These are phyloP conservation scores for Leccinum holopus DNA, from an alignment of 1,284 basidiomycete genomes.

Conservation along the genomic window DNA sequence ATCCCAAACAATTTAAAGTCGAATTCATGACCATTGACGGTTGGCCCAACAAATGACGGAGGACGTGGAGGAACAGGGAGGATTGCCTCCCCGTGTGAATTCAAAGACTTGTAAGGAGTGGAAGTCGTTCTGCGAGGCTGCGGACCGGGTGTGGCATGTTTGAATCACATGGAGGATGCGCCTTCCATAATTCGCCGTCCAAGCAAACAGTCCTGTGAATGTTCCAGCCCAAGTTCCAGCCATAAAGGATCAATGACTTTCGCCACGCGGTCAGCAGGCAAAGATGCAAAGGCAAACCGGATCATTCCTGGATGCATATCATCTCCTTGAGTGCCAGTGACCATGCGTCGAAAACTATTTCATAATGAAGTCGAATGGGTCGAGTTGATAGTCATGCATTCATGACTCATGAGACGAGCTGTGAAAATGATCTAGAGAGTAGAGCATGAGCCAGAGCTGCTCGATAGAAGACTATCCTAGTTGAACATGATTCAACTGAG, in stretches of 20 bases:
- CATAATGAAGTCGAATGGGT: neutral
- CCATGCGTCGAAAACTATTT: neutral
- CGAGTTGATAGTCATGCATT: neutral
- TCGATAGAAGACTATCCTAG: no score
- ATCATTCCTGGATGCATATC: neutral
- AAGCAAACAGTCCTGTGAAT: conserved; percentile 2
- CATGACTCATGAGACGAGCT: neutral
- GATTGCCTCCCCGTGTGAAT: neutral
- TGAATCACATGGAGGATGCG: neutral
- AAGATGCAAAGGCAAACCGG: neutral
- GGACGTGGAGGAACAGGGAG: neutral
- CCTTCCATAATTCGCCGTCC: conserved; percentile 4
- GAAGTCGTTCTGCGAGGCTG: conserved; percentile 4
- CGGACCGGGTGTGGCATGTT: conserved; percentile 7
- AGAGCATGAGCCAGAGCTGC: neutral
- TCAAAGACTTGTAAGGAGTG: neutral
- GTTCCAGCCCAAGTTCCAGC: neutral
- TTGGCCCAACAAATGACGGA: neutral
- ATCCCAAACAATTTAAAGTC: conserved; percentile 8
- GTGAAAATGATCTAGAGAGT: neutral
- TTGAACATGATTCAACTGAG: no score
- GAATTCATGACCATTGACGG: conserved; percentile 11
- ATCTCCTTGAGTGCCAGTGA: neutral
- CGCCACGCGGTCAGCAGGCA: neutral
- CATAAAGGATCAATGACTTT: neutral